phyloP scores from a whole-genome alignment of 495 filamentous ascomycete species.

The Hypoxylon fuscum region DNA sequence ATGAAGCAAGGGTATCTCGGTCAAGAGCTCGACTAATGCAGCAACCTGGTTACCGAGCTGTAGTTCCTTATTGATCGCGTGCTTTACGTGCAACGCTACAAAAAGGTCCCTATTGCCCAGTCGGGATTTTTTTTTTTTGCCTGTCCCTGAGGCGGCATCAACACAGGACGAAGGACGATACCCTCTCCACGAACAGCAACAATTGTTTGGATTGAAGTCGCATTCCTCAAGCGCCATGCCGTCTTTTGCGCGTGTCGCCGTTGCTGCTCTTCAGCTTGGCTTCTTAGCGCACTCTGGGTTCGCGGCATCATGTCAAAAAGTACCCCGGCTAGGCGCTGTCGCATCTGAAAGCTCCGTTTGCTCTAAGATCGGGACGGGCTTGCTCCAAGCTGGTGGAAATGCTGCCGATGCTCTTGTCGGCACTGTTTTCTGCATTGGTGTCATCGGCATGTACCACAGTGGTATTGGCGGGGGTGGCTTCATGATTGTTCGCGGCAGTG shows the following conservation, averaged over 20 bases:
- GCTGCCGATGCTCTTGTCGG: constrained; percentile 74
- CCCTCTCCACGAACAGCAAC: neutral
- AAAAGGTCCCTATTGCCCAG: neutral
- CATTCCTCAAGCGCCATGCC: constrained; percentile 30
- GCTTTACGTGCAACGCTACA: neutral
- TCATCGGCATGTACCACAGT: constrained; percentile 79
- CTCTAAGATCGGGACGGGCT: constrained; percentile 71
- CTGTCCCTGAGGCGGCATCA: neutral
- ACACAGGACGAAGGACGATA: neutral
- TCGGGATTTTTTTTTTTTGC: neutral
- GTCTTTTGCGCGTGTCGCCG: constrained; percentile 34
- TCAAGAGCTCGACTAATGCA: neutral
- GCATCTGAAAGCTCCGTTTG: constrained; percentile 76
- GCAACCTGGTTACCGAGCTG: neutral
- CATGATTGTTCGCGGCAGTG: constrained; percentile 69
- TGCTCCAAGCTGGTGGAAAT: constrained; percentile 71
- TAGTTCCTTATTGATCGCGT: neutral
- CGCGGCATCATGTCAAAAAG: constrained; percentile 14
- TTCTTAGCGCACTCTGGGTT: constrained; percentile 20
- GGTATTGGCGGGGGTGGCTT: constrained; percentile 86
- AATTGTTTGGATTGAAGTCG: neutral
- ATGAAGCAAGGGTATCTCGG: neutral
- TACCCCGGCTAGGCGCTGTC: constrained; percentile 66
- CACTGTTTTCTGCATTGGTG: constrained; percentile 68
- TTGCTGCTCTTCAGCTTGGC: constrained; percentile 32